Evolutionary conservation across 2,329 filamentous ascomycete species (phyloP).

Genomic region (Fusarium floridanum): DNA sequence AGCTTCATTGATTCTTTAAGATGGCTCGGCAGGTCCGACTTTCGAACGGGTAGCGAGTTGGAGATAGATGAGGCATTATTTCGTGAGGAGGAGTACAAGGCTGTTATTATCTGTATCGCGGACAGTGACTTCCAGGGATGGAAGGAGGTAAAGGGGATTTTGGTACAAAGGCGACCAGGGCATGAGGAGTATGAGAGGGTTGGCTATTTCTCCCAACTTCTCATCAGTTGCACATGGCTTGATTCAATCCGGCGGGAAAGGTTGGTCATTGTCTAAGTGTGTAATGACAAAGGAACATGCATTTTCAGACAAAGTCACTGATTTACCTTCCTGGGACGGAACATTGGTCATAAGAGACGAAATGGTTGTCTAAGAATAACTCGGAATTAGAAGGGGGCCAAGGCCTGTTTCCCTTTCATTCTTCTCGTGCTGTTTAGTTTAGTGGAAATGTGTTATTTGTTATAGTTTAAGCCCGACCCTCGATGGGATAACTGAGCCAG

Average conservation of each 20-base stretch:
- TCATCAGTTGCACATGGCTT: not conserved
- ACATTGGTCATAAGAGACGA: not conserved
- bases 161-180: not conserved
- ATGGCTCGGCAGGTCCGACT: not conserved
- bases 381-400: not conserved
- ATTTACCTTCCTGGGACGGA: not conserved
- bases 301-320: not conserved
- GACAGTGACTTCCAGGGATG: not conserved
- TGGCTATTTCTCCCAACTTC: rapidly evolving
- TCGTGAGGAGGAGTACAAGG: not conserved
- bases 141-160: not conserved
- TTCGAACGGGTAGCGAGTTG: not conserved
- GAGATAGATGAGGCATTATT: not conserved
- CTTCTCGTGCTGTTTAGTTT: not conserved
- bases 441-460: too few species aligned
- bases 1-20: not conserved
- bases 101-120: not conserved
- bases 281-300: rapidly evolving
- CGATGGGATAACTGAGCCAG: too few species aligned
- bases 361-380: not conserved
- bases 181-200: not conserved
- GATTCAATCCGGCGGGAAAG: not conserved
- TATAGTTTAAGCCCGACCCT: too few species aligned
- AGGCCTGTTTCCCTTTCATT: not conserved
- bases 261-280: not conserved